These are phyloP conservation scores for Eucalyptus lansdowneana DNA, from an alignment of 345 rosid genomes.

Conservation along the genomic window DNA sequence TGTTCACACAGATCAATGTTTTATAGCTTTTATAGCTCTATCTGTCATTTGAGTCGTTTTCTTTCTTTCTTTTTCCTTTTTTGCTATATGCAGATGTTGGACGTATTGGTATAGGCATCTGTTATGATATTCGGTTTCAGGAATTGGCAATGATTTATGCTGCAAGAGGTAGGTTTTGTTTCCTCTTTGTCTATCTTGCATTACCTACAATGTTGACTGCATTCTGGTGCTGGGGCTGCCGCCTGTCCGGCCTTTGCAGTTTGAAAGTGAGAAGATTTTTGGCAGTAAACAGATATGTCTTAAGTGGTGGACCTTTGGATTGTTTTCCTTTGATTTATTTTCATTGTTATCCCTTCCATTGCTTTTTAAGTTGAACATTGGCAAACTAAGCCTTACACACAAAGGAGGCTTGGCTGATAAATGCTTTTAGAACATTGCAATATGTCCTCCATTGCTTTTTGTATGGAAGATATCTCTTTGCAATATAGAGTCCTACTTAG, in stretches of 20 bases:
- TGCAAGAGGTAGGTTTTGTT: constrained; percentile 52
- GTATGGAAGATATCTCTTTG: not conserved
- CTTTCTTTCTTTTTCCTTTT: not conserved
- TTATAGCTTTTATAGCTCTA: not conserved
- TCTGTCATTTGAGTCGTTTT: not conserved
- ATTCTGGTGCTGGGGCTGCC: not conserved
- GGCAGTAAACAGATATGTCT: not conserved
- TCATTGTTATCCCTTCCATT: not conserved
- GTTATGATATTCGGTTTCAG: constrained; percentile 79
- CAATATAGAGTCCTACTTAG: not conserved
- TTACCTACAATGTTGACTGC: not conserved
- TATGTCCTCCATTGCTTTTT: not conserved
- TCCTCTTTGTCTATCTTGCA: not conserved
- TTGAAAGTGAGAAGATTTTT: not conserved
- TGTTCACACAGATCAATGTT: not conserved
- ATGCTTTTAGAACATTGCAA: not conserved
- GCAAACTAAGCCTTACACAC: not conserved
- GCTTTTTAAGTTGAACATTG: not conserved
- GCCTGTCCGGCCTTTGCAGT: not conserved
- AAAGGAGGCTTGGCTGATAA: not conserved
- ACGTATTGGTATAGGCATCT: constrained; percentile 86
- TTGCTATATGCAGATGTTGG: constrained; percentile 67
- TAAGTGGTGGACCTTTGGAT: not conserved
- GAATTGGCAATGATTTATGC: constrained; percentile 93
- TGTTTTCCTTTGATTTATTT: not conserved